Percentiles rank a stretch among this genome's conserved stretches.
Evolutionary conservation across 345 rosid species (phyloP).

Genomic region (Toxicodendron radicans): DNA sequence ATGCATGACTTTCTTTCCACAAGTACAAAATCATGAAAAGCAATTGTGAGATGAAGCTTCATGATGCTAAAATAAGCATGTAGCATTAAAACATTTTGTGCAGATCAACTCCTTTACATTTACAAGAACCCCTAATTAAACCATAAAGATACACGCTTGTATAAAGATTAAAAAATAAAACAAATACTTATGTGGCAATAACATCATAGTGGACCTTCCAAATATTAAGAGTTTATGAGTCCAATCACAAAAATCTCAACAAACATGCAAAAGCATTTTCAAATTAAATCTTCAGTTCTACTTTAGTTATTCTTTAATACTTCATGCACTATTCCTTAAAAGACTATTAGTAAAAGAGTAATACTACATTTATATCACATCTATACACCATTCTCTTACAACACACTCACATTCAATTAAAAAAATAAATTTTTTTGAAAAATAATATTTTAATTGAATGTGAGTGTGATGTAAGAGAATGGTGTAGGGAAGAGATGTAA

Average conservation of each 20-base stretch:
- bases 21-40: constrained; percentile 30
- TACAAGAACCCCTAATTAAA: too few species aligned
- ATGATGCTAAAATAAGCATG: background rate
- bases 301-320: background rate
- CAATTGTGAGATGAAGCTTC: constrained; percentile 14
- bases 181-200: background rate
- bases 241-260: background rate
- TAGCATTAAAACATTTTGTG: background rate
- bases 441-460: too few species aligned
- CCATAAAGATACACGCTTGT: too few species aligned
- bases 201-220: background rate
- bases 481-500: too few species aligned
- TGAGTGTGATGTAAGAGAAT: too few species aligned
- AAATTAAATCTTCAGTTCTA: background rate
- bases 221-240: background rate
- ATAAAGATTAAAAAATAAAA: background rate
- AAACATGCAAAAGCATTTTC: background rate
- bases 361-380: too few species aligned
- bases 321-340: background rate
- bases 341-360: constrained; percentile 7
- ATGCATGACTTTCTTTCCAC: constrained; percentile 88
- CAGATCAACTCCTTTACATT: background rate
- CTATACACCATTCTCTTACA: too few species aligned
- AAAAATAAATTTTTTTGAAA: too few species aligned
- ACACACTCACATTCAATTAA: too few species aligned